phyloP scores from a whole-genome alignment of 192 early-diverging fungal species.

The Coemansia sp. region DNA sequence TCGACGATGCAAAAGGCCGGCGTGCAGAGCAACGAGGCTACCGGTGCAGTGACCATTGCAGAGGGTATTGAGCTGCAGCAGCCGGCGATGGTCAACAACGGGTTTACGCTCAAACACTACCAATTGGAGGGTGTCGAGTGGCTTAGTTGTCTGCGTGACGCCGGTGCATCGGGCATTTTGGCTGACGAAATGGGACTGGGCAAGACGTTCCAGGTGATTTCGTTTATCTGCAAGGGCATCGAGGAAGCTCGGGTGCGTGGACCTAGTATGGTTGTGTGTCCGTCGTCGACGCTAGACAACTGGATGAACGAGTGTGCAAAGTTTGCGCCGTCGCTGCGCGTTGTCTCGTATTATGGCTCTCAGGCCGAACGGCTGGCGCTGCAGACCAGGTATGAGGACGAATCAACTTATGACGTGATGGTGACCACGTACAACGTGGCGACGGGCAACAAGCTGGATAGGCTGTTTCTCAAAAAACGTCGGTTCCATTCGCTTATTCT shows the following conservation, averaged over 20 bases:
- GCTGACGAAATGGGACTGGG: constrained; percentile 88
- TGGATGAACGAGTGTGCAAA: constrained; percentile 85
- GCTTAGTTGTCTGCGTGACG: constrained; percentile 72
- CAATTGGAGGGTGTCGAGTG: constrained; percentile 88
- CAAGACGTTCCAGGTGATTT: constrained; percentile 90
- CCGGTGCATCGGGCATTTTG: constrained; percentile 74
- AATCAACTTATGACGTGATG: constrained; percentile 60
- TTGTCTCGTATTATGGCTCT: constrained; percentile 63
- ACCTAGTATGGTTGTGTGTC: constrained; percentile 80
- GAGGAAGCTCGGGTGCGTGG: constrained; percentile 41
- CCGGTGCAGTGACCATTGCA: constrained; percentile 44
- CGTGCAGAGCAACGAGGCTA: constrained; percentile 37
- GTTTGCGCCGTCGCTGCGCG: constrained; percentile 63
- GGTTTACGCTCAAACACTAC: constrained; percentile 73
- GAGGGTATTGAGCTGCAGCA: constrained; percentile 43
- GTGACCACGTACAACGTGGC: constrained; percentile 85
- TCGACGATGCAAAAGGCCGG: constrained; percentile 36
- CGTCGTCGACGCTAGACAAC: constrained; percentile 86
- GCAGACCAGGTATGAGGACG: constrained; percentile 57
- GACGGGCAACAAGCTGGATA: constrained; percentile 67
- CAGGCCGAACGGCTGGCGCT: constrained; percentile 58
- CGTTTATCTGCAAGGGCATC: constrained; percentile 62
- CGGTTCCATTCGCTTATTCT: constrained; percentile 70
- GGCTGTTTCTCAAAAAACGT: constrained; percentile 68
- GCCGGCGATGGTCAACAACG: constrained; percentile 62